phyloP scores from a whole-genome alignment of 176 grass and related monocot genomes.

The Lolium rigidum region DNA sequence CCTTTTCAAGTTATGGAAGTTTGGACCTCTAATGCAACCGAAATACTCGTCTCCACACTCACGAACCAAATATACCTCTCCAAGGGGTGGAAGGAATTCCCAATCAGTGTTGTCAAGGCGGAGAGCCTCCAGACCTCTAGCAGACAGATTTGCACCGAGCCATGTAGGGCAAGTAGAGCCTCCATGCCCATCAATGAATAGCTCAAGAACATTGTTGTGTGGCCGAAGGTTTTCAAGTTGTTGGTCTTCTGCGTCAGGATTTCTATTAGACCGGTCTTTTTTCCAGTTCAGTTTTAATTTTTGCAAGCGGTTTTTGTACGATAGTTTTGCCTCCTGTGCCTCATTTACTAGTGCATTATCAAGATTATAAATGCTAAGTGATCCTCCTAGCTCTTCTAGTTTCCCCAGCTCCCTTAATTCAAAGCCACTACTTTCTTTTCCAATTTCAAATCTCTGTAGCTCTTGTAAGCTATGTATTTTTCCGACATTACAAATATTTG shows the following conservation, averaged over 20 bases:
- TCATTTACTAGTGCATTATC: background rate
- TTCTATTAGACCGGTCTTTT: rapidly evolving
- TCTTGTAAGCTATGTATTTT: background rate
- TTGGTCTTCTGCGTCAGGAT: background rate
- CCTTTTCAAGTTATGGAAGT: background rate
- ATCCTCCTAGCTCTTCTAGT: background rate
- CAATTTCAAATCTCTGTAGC: background rate
- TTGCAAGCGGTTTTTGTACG: background rate
- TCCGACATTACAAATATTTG: background rate
- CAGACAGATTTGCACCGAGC: background rate
- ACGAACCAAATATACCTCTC: background rate
- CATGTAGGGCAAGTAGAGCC: background rate
- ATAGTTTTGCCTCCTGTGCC: background rate
- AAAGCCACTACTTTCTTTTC: background rate
- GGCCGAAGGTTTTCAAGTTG: background rate
- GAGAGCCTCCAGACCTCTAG: background rate
- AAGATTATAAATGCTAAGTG: background rate
- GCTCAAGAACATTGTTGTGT: background rate
- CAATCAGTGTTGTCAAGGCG: background rate
- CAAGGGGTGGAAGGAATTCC: background rate
- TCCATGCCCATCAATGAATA: background rate
- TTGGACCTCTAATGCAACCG: background rate
- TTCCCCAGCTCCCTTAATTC: background rate
- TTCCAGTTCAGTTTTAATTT: background rate
- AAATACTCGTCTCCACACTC: background rate